Conservation (phyloP, 352 stramenopile genomes). For the Peronospora farinosa region DNA sequence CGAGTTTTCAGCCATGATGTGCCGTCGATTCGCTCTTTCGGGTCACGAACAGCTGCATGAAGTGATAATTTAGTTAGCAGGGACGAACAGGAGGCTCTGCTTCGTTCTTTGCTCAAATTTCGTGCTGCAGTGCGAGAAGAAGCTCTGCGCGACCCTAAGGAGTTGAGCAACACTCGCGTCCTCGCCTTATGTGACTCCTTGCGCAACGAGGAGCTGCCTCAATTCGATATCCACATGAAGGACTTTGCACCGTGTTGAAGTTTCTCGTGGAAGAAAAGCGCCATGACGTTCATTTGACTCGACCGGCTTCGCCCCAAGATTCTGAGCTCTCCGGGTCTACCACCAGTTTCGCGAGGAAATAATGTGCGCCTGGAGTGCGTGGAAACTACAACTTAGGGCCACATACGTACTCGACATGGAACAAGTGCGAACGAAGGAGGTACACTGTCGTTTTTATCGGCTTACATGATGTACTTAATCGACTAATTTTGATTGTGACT, state of each 20-base stretch:
- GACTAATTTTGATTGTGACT: constrained; percentile 4
- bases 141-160: constrained; percentile 43
- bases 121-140: constrained; percentile 52
- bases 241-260: constrained; percentile 60
- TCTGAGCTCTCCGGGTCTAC: too few species aligned
- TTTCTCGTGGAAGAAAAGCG: too few species aligned
- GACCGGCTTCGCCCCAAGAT: too few species aligned
- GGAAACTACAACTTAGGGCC: constrained; percentile 41
- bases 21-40: constrained; percentile 17
- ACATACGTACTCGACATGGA: constrained; percentile 63
- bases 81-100: constrained; percentile 31
- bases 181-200: constrained; percentile 57
- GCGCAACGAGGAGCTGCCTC: constrained; percentile 48
- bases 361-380: constrained; percentile 36
- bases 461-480: neutral
- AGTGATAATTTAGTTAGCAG: constrained; percentile 7
- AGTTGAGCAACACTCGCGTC: constrained; percentile 36
- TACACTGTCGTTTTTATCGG: constrained; percentile 18
- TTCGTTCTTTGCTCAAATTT: constrained; percentile 54
- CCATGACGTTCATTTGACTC: too few species aligned
- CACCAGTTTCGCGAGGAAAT: too few species aligned
- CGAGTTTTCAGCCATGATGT: constrained; percentile 45
- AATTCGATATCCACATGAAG: constrained; percentile 57
- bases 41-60: neutral
- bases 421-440: constrained; percentile 53